These are phyloP conservation scores for Terana coerulea DNA, from an alignment of 768 basidiomycete genomes.

Conservation along the genomic window DNA sequence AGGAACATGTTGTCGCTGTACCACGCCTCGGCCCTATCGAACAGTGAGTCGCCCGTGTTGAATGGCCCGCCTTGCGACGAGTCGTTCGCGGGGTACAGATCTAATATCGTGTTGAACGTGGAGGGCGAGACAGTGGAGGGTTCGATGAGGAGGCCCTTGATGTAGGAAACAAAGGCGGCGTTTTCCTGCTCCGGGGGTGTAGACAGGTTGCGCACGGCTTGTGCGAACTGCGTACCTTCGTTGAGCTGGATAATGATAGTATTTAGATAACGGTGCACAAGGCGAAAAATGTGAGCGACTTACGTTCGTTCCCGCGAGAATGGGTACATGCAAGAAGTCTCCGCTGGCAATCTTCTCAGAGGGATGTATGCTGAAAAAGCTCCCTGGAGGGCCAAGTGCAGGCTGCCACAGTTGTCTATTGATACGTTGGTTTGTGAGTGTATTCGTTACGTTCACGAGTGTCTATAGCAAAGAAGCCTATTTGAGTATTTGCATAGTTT, in stretches of 20 bases:
- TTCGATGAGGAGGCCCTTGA: conserved; percentile 47
- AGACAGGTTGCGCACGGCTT: conserved; percentile 34
- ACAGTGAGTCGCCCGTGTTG: conserved; percentile 57
- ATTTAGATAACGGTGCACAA: neutral
- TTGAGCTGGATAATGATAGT: conserved; percentile 36
- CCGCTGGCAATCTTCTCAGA: conserved; percentile 18
- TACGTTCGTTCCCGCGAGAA: conserved; percentile 17
- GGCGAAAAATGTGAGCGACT: conserved; percentile 1
- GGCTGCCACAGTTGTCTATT: conserved; percentile 22
- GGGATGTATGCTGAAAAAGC: conserved; percentile 16
- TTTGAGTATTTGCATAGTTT: neutral
- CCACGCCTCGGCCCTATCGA: conserved; percentile 53
- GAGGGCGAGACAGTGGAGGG: conserved; percentile 42
- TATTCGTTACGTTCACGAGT: conserved; percentile 11
- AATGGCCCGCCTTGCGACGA: conserved; percentile 45
- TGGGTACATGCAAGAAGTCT: conserved; percentile 17
- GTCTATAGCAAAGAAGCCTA: neutral
- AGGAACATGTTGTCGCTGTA: conserved; percentile 59
- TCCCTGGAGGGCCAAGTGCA: conserved; percentile 16
- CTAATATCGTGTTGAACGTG: conserved; percentile 36
- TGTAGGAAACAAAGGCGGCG: conserved; percentile 43
- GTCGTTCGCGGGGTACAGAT: conserved; percentile 46
- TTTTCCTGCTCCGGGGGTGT: conserved; percentile 39
- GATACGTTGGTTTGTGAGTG: conserved; percentile 11
- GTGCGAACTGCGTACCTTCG: conserved; percentile 47